Evolutionary conservation across 1,284 basidiomycete species (phyloP).

Genomic region (Mycosarcoma maydis): DNA sequence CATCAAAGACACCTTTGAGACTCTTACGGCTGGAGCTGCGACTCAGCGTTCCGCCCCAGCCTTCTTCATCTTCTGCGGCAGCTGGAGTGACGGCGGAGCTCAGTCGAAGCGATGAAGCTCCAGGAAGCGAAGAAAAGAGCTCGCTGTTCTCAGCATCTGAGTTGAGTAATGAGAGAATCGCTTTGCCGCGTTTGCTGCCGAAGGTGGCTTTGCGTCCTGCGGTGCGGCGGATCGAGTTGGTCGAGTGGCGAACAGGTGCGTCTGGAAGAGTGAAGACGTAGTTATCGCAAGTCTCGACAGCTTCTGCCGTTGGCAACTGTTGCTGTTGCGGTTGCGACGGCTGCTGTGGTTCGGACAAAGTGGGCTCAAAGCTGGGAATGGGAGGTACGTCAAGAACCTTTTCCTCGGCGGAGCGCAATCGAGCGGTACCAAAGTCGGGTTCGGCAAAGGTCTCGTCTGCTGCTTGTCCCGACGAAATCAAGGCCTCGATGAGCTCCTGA

Average conservation of each 20-base stretch:
- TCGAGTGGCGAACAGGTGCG: background rate
- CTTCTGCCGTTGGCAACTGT: background rate
- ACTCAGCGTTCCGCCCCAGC: conserved; percentile 47
- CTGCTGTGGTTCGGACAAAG: background rate
- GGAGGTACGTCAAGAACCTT: conserved; percentile 3
- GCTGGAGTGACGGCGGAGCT: conserved; percentile 1
- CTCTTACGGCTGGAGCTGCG: conserved; percentile 28
- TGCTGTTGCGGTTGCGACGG: background rate
- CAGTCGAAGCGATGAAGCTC: conserved; percentile 27
- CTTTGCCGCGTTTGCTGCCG: conserved; percentile 47
- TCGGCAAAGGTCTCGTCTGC: background rate
- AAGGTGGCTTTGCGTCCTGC: conserved; percentile 30
- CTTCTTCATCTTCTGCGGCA: conserved; percentile 41
- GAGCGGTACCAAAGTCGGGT: conserved; percentile 41
- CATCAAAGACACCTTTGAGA: conserved; percentile 16
- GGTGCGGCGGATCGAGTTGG: conserved; percentile 19
- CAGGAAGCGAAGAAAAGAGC: conserved; percentile 26
- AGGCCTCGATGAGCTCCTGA: conserved; percentile 30
- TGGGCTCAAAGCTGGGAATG: conserved; percentile 13
- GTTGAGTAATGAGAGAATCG: conserved; percentile 30
- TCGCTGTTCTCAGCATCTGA: conserved; percentile 10
- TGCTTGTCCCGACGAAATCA: conserved; percentile 2
- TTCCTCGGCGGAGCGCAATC: conserved; percentile 20
- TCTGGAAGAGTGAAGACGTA: conserved; percentile 31
- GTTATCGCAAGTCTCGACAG: conserved; percentile 3